Conservation (phyloP, 2,329 filamentous ascomycete genomes). For the Reticulascus tulasneorum region DNA sequence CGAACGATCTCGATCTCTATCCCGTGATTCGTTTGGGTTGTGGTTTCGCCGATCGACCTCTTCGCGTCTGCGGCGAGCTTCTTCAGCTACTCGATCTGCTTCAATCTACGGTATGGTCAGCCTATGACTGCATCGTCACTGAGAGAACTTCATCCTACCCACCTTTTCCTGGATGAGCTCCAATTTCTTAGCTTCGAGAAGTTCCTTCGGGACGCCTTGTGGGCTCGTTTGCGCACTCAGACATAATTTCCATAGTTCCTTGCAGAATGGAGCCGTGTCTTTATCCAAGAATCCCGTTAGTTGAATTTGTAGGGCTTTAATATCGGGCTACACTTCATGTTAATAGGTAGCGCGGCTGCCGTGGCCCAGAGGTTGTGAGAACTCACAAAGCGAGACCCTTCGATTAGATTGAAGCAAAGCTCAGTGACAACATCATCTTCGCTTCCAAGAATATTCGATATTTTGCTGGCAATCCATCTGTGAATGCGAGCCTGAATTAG, state of each 20-base stretch:
- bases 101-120: slow-evolving; percentile 57
- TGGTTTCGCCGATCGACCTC: slow-evolving; percentile 68
- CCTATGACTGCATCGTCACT: neutral
- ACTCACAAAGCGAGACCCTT: slow-evolving; percentile 73
- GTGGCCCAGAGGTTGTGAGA: neutral
- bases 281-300: slow-evolving; percentile 94
- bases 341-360: slow-evolving; percentile 8
- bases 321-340: slow-evolving; percentile 75
- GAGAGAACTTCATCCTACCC: slow-evolving; percentile 12
- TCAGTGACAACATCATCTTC: slow-evolving; percentile 97
- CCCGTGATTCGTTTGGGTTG: slow-evolving; percentile 61
- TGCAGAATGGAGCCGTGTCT: slow-evolving; percentile 83
- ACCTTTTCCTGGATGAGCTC: slow-evolving; percentile 96
- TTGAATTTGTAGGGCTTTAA: slow-evolving; percentile 91
- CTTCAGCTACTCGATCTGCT: slow-evolving; percentile 76
- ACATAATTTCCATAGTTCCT: slow-evolving; percentile 88
- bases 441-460: slow-evolving; percentile 81
- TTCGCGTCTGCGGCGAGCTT: slow-evolving; percentile 67
- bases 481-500: slow-evolving; percentile 6
- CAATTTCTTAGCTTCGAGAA: slow-evolving; percentile 92
- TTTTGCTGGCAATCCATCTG: slow-evolving; percentile 90
- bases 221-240: slow-evolving; percentile 85
- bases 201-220: slow-evolving; percentile 88
- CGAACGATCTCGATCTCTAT: slow-evolving; percentile 62
- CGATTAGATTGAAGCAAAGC: slow-evolving; percentile 66